These are phyloP conservation scores for Elsinoe batatas DNA, from an alignment of 2,329 filamentous ascomycete species.

Conservation along the genomic window DNA sequence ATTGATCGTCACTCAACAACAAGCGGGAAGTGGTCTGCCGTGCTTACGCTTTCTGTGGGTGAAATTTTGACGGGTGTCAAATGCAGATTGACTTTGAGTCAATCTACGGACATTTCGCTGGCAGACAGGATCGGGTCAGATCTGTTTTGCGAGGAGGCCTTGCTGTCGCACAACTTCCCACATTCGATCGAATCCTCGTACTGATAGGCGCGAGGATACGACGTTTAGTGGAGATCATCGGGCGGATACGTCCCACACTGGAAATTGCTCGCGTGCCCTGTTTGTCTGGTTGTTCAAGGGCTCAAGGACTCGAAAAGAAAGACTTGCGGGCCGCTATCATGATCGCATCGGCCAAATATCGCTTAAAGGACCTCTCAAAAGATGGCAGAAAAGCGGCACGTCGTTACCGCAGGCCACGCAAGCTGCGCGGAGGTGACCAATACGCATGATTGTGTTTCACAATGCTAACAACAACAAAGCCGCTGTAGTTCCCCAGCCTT, in stretches of 20 bases:
- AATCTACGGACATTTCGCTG: background rate
- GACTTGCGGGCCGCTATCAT: background rate
- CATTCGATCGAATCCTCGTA: background rate
- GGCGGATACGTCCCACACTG: background rate
- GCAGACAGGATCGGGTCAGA: background rate
- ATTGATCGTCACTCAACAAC: background rate
- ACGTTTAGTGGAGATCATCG: background rate
- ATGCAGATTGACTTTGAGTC: too few relatives aligned
- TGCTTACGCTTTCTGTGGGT: too few relatives aligned
- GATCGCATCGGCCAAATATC: background rate
- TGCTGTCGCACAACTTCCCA: background rate
- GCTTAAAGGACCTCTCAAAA: background rate
- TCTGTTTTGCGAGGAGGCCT: background rate
- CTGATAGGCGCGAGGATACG: conserved; percentile 3
- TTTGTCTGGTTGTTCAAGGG: background rate
- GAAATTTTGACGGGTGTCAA: too few relatives aligned
- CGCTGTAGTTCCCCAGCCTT: background rate
- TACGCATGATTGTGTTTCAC: background rate
- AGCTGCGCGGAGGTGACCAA: background rate
- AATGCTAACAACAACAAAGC: background rate
- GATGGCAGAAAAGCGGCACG: background rate
- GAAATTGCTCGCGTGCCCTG: conserved; percentile 7
- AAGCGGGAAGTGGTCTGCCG: too few relatives aligned
- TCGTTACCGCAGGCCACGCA: conserved; percentile 8
- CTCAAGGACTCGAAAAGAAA: background rate